Base-by-base conservation (phyloP, 2,329 filamentous ascomycete species). In the Sporothrix phasma region DNA sequence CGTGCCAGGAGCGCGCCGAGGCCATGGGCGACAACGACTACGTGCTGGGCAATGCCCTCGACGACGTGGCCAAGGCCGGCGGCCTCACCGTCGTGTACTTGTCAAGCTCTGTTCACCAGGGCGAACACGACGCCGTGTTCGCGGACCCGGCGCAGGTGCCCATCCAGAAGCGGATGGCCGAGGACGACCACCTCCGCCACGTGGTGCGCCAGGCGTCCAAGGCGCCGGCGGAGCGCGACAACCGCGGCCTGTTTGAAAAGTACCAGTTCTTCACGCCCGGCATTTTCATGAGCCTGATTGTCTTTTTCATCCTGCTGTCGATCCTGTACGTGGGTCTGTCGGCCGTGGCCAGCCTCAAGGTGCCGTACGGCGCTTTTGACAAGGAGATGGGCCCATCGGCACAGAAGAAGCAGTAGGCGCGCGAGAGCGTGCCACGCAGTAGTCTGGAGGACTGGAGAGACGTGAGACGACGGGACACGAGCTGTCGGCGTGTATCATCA, bases 181-280 rank as follows among this genome's bases (percentile, higher is more conserved):
- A 63, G 66, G 47, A 47, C 10, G 31, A 45, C 58, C 15, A 8
- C 41, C 56, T 15, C 41, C 7, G 22, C 19, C 75, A 22, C 69
- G 69, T 24, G 10, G 19, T 13, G 13, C 64, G 67, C n/a, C 62
- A 67, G n/a, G 61, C 71, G 19, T 69, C 66, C n/a, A 67, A 67
- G 68, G 76, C 74, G 63, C 75, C 76, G 19, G 71, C 73, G 17
- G 79, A 67, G 62, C 77, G 73, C 6, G 73, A 80, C 64, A 79
- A 75, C 41, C 74, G 80, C 34, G 80, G 84, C 3, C 76, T 96
- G 49, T 97, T 99, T 71, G 89, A 95, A 76, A 92, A 89, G 75
- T 99, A 99, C 75, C 89, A 96, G 74, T 97, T 92, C 78, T 88
- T 99, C 69, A 93, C 88, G 11, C 90, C 92, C 71, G 92, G 89